A percentile compares a stretch with the other conserved stretches of the same genome.
Evolutionary conservation across 345 rosid species (phyloP).

Genomic region (Eutrema japonicum): DNA sequence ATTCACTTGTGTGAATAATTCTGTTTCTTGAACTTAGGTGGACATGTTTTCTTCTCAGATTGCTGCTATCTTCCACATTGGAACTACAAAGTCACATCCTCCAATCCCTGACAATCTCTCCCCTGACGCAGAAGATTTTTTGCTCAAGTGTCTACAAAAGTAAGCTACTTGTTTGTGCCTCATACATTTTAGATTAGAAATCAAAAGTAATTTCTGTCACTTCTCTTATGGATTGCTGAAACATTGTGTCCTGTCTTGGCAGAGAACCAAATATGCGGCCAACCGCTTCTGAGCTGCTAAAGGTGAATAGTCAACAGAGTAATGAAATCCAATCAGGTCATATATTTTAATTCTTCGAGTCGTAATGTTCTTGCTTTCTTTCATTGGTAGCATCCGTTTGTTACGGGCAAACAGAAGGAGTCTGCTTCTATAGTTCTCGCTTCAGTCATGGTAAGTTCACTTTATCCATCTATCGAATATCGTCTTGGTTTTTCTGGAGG

Average conservation of each 20-base stretch:
- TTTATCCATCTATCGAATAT: slow-evolving; percentile 10
- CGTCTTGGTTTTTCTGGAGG: background rate
- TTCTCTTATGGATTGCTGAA: slow-evolving; percentile 26
- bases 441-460: slow-evolving; percentile 52
- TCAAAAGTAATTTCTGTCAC: background rate
- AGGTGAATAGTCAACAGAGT: slow-evolving; percentile 51
- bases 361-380: slow-evolving; percentile 19
- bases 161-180: slow-evolving; percentile 39
- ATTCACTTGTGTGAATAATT: background rate
- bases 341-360: background rate
- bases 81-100: slow-evolving; percentile 90
- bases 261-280: slow-evolving; percentile 88
- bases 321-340: background rate
- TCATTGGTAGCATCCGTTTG: slow-evolving; percentile 75
- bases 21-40: slow-evolving; percentile 24
- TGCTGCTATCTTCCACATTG: slow-evolving; percentile 88
- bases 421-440: slow-evolving; percentile 43
- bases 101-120: slow-evolving; percentile 88
- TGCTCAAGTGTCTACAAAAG: slow-evolving; percentile 81
- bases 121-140: slow-evolving; percentile 69
- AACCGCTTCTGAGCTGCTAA: slow-evolving; percentile 72
- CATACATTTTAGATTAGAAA: background rate
- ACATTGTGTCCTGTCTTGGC: slow-evolving; percentile 32
- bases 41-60: slow-evolving; percentile 53
- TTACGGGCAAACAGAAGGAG: slow-evolving; percentile 53